A percentile compares a stretch with the other conserved stretches of the same genome.
Evolutionary conservation across 257 asterid species (phyloP).

Genomic region (Paulownia fortunei): DNA sequence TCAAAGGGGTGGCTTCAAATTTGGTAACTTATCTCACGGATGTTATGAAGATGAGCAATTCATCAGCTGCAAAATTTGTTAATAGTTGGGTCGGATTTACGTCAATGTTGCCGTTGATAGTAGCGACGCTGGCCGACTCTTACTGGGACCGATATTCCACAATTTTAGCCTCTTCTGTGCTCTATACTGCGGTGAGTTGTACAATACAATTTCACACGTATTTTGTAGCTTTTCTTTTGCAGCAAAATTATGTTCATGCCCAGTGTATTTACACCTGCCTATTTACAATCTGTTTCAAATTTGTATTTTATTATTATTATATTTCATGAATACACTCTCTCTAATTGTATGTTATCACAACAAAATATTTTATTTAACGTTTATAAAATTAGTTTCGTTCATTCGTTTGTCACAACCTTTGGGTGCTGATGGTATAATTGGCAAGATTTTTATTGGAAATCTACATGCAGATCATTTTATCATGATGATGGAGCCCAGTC

Average conservation of each 20-base stretch:
- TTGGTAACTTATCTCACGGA: conserved; percentile 86
- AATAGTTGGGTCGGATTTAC: conserved; percentile 88
- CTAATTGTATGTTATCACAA: too few relatives aligned
- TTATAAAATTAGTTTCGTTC: background rate
- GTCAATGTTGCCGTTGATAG: conserved; percentile 76
- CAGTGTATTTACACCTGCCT: background rate
- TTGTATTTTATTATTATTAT: too few relatives aligned
- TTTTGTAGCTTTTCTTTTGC: background rate
- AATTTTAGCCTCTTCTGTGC: conserved; percentile 58
- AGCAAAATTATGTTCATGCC: background rate
- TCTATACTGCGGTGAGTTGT: conserved; percentile 68
- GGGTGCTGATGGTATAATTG: background rate
- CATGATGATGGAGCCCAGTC: conserved; percentile 40
- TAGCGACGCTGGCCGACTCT: conserved; percentile 81
- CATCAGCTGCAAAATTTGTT: conserved; percentile 86
- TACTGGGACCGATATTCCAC: conserved; percentile 72
- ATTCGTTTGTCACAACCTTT: background rate
- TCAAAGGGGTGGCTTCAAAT: conserved; percentile 95
- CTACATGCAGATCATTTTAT: conserved; percentile 27
- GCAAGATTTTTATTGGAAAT: conserved; percentile 38
- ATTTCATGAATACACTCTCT: too few relatives aligned
- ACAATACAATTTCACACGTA: background rate
- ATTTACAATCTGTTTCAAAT: background rate
- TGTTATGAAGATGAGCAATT: conserved; percentile 75
- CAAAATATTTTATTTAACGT: too few relatives aligned